Conservation (phyloP, 345 rosid genomes). For the Citrus sinensis region DNA sequence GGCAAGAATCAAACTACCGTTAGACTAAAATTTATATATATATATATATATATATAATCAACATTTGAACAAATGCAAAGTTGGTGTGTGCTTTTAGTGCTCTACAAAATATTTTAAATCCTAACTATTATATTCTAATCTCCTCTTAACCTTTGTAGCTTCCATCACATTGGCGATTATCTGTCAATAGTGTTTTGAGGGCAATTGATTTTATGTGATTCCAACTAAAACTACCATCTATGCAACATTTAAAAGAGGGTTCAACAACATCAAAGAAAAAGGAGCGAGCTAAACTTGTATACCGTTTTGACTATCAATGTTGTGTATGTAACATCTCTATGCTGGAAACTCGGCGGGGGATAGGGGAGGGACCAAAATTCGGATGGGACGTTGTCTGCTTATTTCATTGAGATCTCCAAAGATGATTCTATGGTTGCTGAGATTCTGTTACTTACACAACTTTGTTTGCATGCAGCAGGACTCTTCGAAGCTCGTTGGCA, state of each 20-base stretch:
- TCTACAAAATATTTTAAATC: neutral
- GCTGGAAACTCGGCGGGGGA: conserved; percentile 11
- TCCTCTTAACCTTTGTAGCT: neutral
- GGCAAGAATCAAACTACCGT: too few species aligned
- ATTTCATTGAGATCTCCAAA: conserved; percentile 8
- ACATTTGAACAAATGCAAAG: neutral
- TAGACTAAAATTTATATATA: neutral
- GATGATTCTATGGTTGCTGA: neutral
- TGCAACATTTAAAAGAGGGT: neutral
- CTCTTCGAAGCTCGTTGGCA: conserved; percentile 67
- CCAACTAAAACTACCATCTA: conserved; percentile 9
- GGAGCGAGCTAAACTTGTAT: conserved; percentile 23
- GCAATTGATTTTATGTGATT: neutral
- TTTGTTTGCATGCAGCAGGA: conserved; percentile 52
- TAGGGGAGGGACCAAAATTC: neutral
- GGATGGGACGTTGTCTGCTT: neutral
- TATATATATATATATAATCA: neutral
- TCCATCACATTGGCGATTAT: neutral
- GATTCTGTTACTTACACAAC: conserved; percentile 15
- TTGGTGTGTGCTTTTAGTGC: neutral
- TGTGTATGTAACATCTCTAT: conserved; percentile 29
- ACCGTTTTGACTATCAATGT: conserved; percentile 30
- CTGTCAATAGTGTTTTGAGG: neutral
- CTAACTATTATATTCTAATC: neutral
- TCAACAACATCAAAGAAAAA: neutral